Evolutionary conservation across 371 early-diverging fungal species (phyloP).

Genomic region (Dichotomocladium elegans): DNA sequence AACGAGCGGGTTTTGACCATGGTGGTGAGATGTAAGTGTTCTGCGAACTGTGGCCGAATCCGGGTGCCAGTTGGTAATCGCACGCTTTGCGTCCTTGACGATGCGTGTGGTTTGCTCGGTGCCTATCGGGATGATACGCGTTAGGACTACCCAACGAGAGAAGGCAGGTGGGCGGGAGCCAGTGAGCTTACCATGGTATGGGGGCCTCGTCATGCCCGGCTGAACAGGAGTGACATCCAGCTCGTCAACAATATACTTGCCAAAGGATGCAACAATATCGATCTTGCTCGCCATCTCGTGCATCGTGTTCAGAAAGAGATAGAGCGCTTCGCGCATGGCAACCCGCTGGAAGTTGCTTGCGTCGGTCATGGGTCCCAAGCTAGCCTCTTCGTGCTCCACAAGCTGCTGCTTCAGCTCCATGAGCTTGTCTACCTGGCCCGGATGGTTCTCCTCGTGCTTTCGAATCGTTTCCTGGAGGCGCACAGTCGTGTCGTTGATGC

Average conservation of each 20-base stretch:
- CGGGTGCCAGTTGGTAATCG: constrained; percentile 31
- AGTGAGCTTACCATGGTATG: constrained; percentile 16
- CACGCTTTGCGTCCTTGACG: constrained; percentile 22
- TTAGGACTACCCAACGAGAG: too few relatives aligned
- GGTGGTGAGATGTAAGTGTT: constrained; percentile 32
- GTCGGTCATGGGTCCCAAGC: constrained; percentile 25
- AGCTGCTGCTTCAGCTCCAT: constrained; percentile 28
- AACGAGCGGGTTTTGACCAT: constrained; percentile 32
- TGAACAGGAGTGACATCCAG: constrained; percentile 31
- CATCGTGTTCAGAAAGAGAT: constrained; percentile 39
- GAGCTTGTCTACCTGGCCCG: constrained; percentile 25
- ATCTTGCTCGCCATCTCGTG: constrained; percentile 39
- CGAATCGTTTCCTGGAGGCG: constrained; percentile 27
- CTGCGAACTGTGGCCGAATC: constrained; percentile 27
- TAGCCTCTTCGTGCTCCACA: constrained; percentile 17
- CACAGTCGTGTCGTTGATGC: constrained; percentile 25
- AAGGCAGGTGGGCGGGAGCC: background rate
- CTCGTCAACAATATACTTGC: constrained; percentile 43
- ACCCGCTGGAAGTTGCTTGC: constrained; percentile 38
- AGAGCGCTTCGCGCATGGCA: constrained; percentile 35
- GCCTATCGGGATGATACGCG: background rate
- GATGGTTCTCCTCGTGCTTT: constrained; percentile 18
- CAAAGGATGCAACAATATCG: constrained; percentile 36
- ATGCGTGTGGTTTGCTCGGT: constrained; percentile 26
- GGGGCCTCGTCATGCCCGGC: constrained; percentile 17